Conservation (phyloP, 148 eudicot genomes). For the Silene latifolia region DNA sequence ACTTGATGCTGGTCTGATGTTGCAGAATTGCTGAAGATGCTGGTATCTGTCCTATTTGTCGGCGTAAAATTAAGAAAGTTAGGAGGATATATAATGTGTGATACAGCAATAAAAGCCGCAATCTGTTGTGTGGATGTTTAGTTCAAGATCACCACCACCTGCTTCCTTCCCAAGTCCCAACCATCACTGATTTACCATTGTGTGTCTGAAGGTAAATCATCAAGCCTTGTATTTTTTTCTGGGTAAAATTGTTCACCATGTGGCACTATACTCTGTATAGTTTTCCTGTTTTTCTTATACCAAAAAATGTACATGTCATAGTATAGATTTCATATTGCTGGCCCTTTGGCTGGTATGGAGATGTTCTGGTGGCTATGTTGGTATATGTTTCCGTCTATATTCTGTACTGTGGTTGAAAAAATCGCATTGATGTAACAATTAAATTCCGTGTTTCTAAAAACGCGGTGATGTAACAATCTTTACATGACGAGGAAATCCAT, state of each 20-base stretch:
- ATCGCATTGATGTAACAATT: background rate
- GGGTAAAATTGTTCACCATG: conserved; percentile 2
- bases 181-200: background rate
- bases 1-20: background rate
- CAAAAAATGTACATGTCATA: background rate
- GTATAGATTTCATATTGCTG: conserved; percentile 8
- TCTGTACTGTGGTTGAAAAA: background rate
- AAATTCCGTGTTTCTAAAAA: too few species aligned
- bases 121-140: background rate
- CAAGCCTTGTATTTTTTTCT: conserved; percentile 1
- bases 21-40: conserved; percentile 65
- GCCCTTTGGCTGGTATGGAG: background rate
- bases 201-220: conserved; percentile 2
- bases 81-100: conserved; percentile 72
- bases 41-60: conserved; percentile 76
- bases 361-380: background rate
- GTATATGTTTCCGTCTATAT: background rate
- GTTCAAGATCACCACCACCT: background rate
- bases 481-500: too few species aligned
- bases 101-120: conserved; percentile 1
- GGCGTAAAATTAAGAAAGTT: conserved; percentile 69
- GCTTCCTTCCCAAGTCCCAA: background rate
- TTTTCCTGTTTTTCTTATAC: background rate
- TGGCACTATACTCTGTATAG: background rate
- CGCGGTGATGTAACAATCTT: too few species aligned